Evolutionary conservation across 495 filamentous ascomycete genomes (phyloP).

Genomic region (Penicillium canariense): DNA sequence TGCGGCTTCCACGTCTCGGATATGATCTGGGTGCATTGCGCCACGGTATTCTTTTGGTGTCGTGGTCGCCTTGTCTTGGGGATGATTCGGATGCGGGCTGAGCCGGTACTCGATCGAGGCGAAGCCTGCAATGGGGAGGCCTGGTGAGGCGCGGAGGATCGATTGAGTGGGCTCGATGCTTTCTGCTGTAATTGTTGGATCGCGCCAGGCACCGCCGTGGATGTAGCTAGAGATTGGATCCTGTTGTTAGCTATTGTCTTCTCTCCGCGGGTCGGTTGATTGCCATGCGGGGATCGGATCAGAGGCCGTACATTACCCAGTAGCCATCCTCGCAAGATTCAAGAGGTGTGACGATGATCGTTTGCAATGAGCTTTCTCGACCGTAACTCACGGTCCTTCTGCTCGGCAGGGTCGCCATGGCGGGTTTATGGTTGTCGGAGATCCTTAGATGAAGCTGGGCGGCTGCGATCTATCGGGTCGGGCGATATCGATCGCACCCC

Average conservation of each 20-base stretch:
- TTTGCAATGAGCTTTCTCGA: slow-evolving; percentile 31
- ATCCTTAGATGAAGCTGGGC: background rate
- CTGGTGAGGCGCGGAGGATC: slow-evolving; percentile 38
- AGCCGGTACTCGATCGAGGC: slow-evolving; percentile 80
- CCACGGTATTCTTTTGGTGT: slow-evolving; percentile 37
- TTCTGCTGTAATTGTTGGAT: slow-evolving; percentile 58
- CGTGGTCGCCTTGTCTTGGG: slow-evolving; percentile 45
- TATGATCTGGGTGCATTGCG: slow-evolving; percentile 70
- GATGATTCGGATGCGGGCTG: slow-evolving; percentile 64
- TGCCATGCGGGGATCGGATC: background rate
- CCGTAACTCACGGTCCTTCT: slow-evolving; percentile 34
- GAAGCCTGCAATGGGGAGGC: slow-evolving; percentile 54
- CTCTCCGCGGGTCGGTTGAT: background rate
- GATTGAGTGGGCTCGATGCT: slow-evolving; percentile 49
- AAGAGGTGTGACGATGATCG: slow-evolving; percentile 29
- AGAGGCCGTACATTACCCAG: slow-evolving; percentile 46
- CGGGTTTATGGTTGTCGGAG: background rate
- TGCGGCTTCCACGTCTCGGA: slow-evolving; percentile 64
- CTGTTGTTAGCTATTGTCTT: background rate
- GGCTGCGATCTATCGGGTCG: slow-evolving; percentile 8
- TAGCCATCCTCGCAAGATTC: slow-evolving; percentile 28
- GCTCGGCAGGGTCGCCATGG: slow-evolving; percentile 9
- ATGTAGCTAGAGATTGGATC: slow-evolving; percentile 57
- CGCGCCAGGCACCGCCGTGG: slow-evolving; percentile 89
- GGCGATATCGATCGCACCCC: slow-evolving; percentile 9